Evolutionary conservation across 2,329 filamentous ascomycete species (phyloP).

Genomic region (Passalora sequoiae): DNA sequence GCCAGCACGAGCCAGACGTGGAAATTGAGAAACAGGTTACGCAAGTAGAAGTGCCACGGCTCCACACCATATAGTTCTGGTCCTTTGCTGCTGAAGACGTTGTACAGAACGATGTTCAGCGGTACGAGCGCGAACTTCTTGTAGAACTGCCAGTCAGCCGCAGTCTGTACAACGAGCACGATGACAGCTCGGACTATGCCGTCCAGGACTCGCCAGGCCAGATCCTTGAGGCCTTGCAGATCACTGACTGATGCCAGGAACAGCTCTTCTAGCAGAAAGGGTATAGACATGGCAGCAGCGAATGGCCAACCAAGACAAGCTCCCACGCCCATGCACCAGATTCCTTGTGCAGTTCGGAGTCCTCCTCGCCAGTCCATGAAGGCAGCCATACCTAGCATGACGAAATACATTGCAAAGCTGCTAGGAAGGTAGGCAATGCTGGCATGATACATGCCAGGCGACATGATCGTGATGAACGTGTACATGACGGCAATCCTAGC

Average conservation of each 20-base stretch:
- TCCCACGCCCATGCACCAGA: conserved; percentile 85
- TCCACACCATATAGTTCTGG: conserved; percentile 94
- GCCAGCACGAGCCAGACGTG: conserved; percentile 89
- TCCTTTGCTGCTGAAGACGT: conserved; percentile 75
- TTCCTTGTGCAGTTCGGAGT: conserved; percentile 72
- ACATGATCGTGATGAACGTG: conserved; percentile 68
- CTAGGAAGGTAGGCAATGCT: conserved; percentile 83
- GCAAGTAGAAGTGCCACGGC: conserved; percentile 93
- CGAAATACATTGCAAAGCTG: conserved; percentile 93
- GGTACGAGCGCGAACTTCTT: conserved; percentile 70
- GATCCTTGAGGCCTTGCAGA: conserved; percentile 41
- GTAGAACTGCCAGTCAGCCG: conserved; percentile 84
- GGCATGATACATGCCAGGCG: conserved; percentile 90
- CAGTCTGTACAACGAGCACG: conserved; percentile 64
- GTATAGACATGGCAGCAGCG: conserved; percentile 71
- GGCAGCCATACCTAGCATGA: conserved; percentile 75
- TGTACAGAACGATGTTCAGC: conserved; percentile 93
- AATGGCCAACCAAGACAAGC: conserved; percentile 93
- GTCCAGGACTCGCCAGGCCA: conserved; percentile 59
- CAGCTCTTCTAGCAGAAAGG: conserved; percentile 74
- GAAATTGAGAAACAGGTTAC: conserved; percentile 89
- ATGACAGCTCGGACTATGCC: conserved; percentile 62
- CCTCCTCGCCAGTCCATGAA: conserved; percentile 88
- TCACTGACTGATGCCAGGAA: conserved; percentile 48
- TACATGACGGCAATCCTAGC: conserved; percentile 74